These are phyloP conservation scores for Cyclotella distinguenda DNA, from an alignment of 108 stramenopile species.

Conservation along the genomic window DNA sequence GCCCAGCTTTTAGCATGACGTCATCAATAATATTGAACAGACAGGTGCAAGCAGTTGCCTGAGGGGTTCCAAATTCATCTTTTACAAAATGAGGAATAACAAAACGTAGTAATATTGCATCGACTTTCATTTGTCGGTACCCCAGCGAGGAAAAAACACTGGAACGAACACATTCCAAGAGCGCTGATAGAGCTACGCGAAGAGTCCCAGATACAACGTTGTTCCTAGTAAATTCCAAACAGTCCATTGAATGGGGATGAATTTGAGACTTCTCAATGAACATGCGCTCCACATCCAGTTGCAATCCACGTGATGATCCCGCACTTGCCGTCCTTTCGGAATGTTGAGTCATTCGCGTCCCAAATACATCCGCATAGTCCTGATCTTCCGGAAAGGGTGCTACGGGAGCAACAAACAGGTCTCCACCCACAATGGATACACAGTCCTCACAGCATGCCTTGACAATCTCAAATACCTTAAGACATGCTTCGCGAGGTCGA, in stretches of 20 bases:
- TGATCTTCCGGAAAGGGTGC: constrained; percentile 67
- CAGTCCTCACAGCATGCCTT: constrained; percentile 67
- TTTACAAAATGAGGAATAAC: constrained; percentile 78
- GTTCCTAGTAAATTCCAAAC: constrained; percentile 57
- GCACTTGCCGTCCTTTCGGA: constrained; percentile 20
- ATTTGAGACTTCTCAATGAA: constrained; percentile 71
- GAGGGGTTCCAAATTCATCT: constrained; percentile 60
- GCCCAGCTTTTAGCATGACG: constrained; percentile 50
- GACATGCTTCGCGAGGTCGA: constrained; percentile 51
- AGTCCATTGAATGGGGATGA: constrained; percentile 61
- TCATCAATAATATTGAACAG: constrained; percentile 53
- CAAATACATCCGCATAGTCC: constrained; percentile 44
- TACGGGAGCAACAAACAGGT: constrained; percentile 59
- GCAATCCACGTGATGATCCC: constrained; percentile 60
- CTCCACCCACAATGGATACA: constrained; percentile 71
- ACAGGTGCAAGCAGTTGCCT: constrained; percentile 42
- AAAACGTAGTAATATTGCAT: constrained; percentile 68
- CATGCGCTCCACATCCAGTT: constrained; percentile 86
- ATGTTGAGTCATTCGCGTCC: constrained; percentile 26
- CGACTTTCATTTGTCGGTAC: constrained; percentile 75
- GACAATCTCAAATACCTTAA: constrained; percentile 54
- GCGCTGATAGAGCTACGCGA: constrained; percentile 60
- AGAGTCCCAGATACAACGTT: constrained; percentile 58
- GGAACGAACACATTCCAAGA: constrained; percentile 63
- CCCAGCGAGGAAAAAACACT: constrained; percentile 57